Evolutionary conservation across 2,329 filamentous ascomycete species (phyloP).

Genomic region (Aspergillus ibericus): DNA sequence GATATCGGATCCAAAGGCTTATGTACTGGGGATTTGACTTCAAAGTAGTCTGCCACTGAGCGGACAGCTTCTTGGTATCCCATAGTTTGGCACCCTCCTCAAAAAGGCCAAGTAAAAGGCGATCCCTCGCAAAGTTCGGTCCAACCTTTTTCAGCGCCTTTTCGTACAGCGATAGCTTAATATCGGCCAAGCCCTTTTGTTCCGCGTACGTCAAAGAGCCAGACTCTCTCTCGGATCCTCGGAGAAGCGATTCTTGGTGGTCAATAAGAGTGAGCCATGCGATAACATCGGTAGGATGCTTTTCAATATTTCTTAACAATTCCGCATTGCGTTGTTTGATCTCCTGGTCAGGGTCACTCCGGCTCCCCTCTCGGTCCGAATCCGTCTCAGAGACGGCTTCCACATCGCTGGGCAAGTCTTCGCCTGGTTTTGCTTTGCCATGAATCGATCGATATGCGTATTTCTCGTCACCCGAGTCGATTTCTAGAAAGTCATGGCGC

Average conservation of each 20-base stretch:
- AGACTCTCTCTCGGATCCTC: slow-evolving; percentile 36
- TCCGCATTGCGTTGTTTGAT: slow-evolving; percentile 49
- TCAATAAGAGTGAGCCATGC: slow-evolving; percentile 77
- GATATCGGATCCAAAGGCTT: slow-evolving; percentile 69
- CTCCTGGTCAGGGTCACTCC: slow-evolving; percentile 45
- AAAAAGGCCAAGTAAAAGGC: slow-evolving; percentile 68
- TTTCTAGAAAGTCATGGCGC: slow-evolving; percentile 34
- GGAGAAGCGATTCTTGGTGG: slow-evolving; percentile 71
- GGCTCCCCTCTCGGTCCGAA: slow-evolving; percentile 37
- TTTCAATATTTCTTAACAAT: slow-evolving; percentile 64
- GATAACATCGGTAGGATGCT: slow-evolving; percentile 65
- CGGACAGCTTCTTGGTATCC: slow-evolving; percentile 61
- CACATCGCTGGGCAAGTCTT: slow-evolving; percentile 48
- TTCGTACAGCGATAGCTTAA: slow-evolving; percentile 77
- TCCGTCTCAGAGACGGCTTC: slow-evolving; percentile 54
- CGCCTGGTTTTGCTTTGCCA: slow-evolving; percentile 57
- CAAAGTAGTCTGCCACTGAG: slow-evolving; percentile 66
- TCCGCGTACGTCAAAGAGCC: slow-evolving; percentile 59
- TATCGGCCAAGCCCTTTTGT: slow-evolving; percentile 68
- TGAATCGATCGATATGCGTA: slow-evolving; percentile 67
- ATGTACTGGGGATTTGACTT: slow-evolving; percentile 58
- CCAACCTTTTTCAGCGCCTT: slow-evolving; percentile 66
- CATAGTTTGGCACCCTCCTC: slow-evolving; percentile 72
- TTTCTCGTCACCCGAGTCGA: slow-evolving; percentile 50
- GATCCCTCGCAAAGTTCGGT: slow-evolving; percentile 51